Base-by-base conservation (phyloP, 2,329 filamentous ascomycete genomes). In the Penicillium expansum region DNA sequence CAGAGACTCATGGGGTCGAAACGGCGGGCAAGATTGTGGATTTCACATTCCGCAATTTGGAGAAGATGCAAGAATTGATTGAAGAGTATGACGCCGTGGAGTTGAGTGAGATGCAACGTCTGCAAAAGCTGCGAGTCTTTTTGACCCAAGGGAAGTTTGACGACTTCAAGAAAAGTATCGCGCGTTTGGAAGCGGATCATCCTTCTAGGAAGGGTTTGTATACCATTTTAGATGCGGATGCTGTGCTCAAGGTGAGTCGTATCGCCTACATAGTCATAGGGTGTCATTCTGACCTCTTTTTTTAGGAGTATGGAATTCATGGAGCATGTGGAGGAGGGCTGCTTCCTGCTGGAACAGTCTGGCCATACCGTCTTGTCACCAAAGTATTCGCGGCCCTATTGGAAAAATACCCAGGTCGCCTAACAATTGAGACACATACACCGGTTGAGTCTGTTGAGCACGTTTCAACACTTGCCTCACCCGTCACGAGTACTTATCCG, bases 41-140 rank as follows among this genome's bases (percentile, higher is more conserved):
- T n/a, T 77, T 78, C 48, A 76, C 76, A 24, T 65, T 71, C 27
- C 56, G 64, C 18, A 74, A 78, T 56, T 54, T 78, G 32, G 55
- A 69, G 6, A 69, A 69, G 30, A 71, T 78, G 61, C 71, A 71
- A 52, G 65, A 68, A n/a, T 48, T 77, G 8, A 67, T 74, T 9
- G 60, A 71, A 38, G 68, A 69, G 38, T 76, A 61, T 45, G 62
- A 76, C 61, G 67, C 69, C 18, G 62, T 59, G 5, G 64, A 66
- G 13, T 45, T 52, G 16, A 65, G 61, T n/a, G 65, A 70, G 38
- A 50, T 65, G 59, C 62, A 68, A 48, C 48, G 45, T 16, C 41
- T 69, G 16, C 44, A 49, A 43, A 69, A 69, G 29, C 54, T 69
- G 54, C 63, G 68, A 3, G 65, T 65, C 6, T 69, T 70, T 42